phyloP scores from a whole-genome alignment of 257 asterid genomes.

The Petunia axillaris region DNA sequence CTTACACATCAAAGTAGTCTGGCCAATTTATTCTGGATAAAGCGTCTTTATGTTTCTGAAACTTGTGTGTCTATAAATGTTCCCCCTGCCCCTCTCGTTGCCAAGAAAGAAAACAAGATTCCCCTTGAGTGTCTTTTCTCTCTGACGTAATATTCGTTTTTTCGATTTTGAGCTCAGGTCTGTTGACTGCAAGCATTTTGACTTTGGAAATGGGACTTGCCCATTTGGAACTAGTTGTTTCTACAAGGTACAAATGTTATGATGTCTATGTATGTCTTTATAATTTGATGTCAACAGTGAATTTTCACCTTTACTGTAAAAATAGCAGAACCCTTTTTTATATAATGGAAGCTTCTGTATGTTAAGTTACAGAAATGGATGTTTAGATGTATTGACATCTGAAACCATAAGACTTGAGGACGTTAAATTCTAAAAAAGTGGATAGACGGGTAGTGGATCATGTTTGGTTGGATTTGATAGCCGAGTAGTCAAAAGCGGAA shows the following conservation, averaged over 20 bases:
- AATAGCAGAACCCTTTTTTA: neutral
- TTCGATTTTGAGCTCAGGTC: conserved; percentile 51
- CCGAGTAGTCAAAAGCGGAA: too few species aligned
- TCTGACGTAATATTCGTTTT: conserved; percentile 31
- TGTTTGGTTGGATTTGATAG: too few species aligned
- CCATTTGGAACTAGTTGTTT: conserved; percentile 97
- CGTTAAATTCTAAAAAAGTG: too few species aligned
- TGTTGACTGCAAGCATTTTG: conserved; percentile 96
- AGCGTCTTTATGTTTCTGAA: neutral
- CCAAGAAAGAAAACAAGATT: conserved; percentile 17
- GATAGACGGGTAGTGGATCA: too few species aligned
- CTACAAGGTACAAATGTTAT: conserved; percentile 64
- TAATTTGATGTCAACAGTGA: neutral
- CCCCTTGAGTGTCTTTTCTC: conserved; percentile 9
- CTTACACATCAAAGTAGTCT: neutral
- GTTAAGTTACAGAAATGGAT: too few species aligned
- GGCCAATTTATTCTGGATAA: neutral
- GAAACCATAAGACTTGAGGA: too few species aligned
- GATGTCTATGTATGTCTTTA: conserved; percentile 18
- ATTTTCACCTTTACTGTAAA: neutral
- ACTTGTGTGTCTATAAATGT: neutral
- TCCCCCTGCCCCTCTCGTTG: conserved; percentile 14
- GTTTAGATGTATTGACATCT: too few species aligned
- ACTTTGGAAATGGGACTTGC: conserved; percentile 93
- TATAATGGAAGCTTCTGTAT: too few species aligned